These are phyloP conservation scores for Mycosphaerelloides madeirae DNA, from an alignment of 2,329 filamentous ascomycete genomes.

Conservation along the genomic window DNA sequence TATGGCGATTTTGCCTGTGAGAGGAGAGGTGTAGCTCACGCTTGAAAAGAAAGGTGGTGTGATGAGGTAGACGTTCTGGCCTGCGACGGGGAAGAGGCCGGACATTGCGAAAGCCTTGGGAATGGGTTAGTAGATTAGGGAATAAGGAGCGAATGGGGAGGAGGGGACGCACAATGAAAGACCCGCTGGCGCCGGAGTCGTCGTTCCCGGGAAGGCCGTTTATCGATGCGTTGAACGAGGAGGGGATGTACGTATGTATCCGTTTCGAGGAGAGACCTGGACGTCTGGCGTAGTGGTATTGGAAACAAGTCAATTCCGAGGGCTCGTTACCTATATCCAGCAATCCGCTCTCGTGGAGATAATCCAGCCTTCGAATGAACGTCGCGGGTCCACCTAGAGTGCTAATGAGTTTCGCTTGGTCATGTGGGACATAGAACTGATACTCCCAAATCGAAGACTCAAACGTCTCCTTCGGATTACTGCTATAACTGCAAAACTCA, in stretches of 20 bases:
- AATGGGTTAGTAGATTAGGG: too few species aligned
- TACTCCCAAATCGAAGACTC: slow-evolving; percentile 70
- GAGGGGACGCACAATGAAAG: too few species aligned
- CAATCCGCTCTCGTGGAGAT: slow-evolving; percentile 38
- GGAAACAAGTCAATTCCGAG: slow-evolving; percentile 40
- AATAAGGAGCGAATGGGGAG: too few species aligned
- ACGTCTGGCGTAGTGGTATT: slow-evolving; percentile 41
- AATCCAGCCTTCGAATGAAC: slow-evolving; percentile 38
- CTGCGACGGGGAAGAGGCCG: slow-evolving; percentile 21
- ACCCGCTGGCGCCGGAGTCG: slow-evolving; percentile 19
- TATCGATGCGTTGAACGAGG: slow-evolving; percentile 16
- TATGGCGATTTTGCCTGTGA: slow-evolving; percentile 18
- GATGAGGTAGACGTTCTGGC: slow-evolving; percentile 22
- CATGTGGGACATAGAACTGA: slow-evolving; percentile 51
- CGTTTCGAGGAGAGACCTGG: slow-evolving; percentile 29
- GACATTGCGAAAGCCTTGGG: slow-evolving; percentile 24
- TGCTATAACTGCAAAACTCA: slow-evolving; percentile 44
- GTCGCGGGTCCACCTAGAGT: slow-evolving; percentile 36
- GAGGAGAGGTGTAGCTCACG: slow-evolving; percentile 21
- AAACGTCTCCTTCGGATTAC: slow-evolving; percentile 59
- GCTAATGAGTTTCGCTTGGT: slow-evolving; percentile 35
- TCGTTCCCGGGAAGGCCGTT: slow-evolving; percentile 22
- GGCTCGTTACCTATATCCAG: slow-evolving; percentile 44
- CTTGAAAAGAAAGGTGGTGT: slow-evolving; percentile 21
- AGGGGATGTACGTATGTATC: slow-evolving; percentile 20